Conservation (phyloP, 2,329 filamentous ascomycete genomes). For the Exophiala oligosperma region DNA sequence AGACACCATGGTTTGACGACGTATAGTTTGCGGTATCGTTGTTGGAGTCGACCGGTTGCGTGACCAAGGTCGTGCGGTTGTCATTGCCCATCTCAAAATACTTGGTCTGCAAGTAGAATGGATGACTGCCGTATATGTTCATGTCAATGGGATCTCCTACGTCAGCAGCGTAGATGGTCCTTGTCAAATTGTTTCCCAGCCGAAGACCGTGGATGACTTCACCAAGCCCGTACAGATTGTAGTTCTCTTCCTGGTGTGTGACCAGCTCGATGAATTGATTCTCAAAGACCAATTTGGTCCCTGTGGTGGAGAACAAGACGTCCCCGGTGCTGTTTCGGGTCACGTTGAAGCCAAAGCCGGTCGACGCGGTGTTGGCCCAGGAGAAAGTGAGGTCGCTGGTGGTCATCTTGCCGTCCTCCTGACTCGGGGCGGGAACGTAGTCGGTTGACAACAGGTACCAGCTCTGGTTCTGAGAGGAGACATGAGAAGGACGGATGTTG, state of each 20-base stretch:
- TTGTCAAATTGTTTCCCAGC: constrained; percentile 71
- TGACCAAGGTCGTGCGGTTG: constrained; percentile 54
- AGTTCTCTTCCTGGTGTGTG: constrained; percentile 65
- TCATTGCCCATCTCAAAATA: constrained; percentile 62
- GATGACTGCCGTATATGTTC: constrained; percentile 76
- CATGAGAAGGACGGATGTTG: constrained; percentile 66
- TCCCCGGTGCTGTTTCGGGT: constrained; percentile 62
- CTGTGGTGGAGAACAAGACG: constrained; percentile 66
- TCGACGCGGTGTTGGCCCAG: constrained; percentile 53
- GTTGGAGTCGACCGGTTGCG: constrained; percentile 48
- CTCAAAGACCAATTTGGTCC: constrained; percentile 67
- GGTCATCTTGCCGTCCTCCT: constrained; percentile 40
- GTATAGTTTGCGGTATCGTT: constrained; percentile 56
- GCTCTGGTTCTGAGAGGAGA: constrained; percentile 62
- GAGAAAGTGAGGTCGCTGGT: constrained; percentile 50
- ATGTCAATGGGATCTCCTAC: constrained; percentile 61
- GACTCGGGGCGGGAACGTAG: constrained; percentile 58
- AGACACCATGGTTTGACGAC: constrained; percentile 69
- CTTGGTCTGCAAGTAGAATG: constrained; percentile 76
- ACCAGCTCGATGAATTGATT: constrained; percentile 77
- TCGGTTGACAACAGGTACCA: constrained; percentile 68
- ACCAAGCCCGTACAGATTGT: constrained; percentile 74
- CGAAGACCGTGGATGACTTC: constrained; percentile 71
- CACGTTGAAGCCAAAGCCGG: constrained; percentile 58
- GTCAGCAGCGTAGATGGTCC: constrained; percentile 69